These are phyloP conservation scores for Leishmania mexicana DNA, from an alignment of 208 protist genomes.

Conservation along the genomic window DNA sequence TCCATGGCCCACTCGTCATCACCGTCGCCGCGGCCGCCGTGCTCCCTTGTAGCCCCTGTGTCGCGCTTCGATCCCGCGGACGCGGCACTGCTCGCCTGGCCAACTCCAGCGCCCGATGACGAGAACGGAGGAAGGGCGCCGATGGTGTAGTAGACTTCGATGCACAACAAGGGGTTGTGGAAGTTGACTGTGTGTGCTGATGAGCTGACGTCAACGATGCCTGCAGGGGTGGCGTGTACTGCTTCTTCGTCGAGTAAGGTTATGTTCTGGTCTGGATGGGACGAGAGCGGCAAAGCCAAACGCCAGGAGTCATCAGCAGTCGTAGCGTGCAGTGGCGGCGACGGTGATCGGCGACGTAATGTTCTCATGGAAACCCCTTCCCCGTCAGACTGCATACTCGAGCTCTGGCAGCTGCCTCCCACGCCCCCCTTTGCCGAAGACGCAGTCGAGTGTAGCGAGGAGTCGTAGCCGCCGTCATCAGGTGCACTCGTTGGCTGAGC, in stretches of 20 bases:
- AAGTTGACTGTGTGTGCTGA: slow-evolving; percentile 5
- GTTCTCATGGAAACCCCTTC: neutral
- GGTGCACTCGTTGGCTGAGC: neutral
- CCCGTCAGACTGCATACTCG: neutral
- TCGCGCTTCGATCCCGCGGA: neutral
- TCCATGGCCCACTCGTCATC: neutral
- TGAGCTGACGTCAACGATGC: neutral
- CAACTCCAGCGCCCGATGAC: neutral
- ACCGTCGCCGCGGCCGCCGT: neutral
- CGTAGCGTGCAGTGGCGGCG: neutral
- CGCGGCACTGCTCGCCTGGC: neutral
- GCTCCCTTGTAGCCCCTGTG: neutral
- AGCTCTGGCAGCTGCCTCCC: neutral
- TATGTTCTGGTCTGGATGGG: neutral
- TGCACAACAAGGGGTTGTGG: slow-evolving; percentile 16
- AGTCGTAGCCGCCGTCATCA: neutral
- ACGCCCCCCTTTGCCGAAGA: neutral
- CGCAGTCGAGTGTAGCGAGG: neutral
- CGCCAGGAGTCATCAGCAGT: neutral
- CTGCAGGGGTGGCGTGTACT: neutral
- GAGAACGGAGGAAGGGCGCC: neutral
- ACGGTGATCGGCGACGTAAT: neutral
- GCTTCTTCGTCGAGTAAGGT: neutral
- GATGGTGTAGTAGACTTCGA: slow-evolving; percentile 19
- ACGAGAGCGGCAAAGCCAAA: neutral